phyloP scores from a whole-genome alignment of 495 filamentous ascomycete genomes.

The Penicillium alfredii region DNA sequence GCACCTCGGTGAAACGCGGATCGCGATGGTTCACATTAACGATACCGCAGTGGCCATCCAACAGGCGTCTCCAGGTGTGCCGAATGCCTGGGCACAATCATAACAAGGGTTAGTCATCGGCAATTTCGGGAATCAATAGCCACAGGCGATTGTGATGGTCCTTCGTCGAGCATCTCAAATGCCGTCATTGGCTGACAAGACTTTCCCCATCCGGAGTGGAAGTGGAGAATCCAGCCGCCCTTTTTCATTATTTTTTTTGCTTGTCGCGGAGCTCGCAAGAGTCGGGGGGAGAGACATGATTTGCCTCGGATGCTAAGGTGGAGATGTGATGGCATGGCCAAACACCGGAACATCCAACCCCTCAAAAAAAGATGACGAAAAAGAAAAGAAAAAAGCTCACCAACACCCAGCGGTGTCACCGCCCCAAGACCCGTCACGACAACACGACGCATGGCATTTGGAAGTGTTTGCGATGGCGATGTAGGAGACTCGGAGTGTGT shows the following conservation, averaged over 20 bases:
- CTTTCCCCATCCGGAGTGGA: conserved; percentile 21
- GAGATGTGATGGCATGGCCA: too few relatives aligned
- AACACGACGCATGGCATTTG: conserved; percentile 75
- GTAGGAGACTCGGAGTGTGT: conserved; percentile 6
- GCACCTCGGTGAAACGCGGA: conserved; percentile 59
- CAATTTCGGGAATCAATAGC: too few relatives aligned
- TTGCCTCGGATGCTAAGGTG: too few relatives aligned
- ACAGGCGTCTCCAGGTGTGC: conserved; percentile 71
- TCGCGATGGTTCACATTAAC: conserved; percentile 57
- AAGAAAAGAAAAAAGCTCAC: conserved; percentile 32
- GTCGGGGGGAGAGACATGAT: too few relatives aligned
- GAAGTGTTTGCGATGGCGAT: conserved; percentile 1
- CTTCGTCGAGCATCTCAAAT: too few relatives aligned
- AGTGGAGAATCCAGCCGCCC: too few relatives aligned
- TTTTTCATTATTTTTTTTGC: too few relatives aligned
- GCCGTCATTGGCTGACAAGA: conserved; percentile 25
- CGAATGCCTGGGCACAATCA: conserved; percentile 51
- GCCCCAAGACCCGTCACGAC: conserved; percentile 93
- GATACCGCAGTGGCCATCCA: conserved; percentile 76
- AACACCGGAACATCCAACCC: too few relatives aligned
- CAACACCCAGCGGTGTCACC: conserved; percentile 84
- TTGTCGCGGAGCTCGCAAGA: too few relatives aligned
- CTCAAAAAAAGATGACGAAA: too few relatives aligned
- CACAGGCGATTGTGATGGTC: too few relatives aligned
- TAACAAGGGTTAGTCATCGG: conserved; percentile 1